phyloP scores from a whole-genome alignment of 78 protist species.

The Capsaspora owczarzaki region DNA sequence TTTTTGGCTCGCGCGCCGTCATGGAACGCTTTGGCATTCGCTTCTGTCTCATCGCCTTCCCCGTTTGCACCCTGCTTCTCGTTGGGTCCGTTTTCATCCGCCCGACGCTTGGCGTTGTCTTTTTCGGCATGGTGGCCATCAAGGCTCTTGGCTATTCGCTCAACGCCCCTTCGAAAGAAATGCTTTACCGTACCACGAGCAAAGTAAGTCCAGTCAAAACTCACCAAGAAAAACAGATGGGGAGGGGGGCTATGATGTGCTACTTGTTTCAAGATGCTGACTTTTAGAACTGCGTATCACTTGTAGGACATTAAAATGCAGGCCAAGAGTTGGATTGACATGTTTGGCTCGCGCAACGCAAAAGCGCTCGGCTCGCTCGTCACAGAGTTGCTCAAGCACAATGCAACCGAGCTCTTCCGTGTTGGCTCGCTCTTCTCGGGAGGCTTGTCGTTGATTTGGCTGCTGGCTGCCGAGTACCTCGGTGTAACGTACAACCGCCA shows the following conservation, averaged over 20 bases:
- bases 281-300: not conserved
- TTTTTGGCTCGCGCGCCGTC: conserved; percentile 11
- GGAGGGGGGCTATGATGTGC: no score
- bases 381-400: no score
- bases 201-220: not conserved
- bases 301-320: conserved; percentile 11
- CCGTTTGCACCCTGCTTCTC: conserved; percentile 8
- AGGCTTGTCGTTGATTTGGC: no score
- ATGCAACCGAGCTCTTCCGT: no score
- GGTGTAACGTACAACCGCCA: no score
- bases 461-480: no score
- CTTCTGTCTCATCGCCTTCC: conserved; percentile 4
- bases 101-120: not conserved
- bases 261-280: not conserved
- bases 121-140: conserved; percentile 10
- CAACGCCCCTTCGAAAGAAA: conserved; percentile 24
- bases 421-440: no score
- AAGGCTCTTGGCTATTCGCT: conserved; percentile 29
- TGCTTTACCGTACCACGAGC: conserved; percentile 15
- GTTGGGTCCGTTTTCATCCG: not conserved
- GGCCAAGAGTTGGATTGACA: conserved; percentile 29
- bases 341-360: conserved; percentile 19
- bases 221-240: no score
- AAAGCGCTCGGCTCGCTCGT: conserved; percentile 6
- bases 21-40: not conserved